Evolutionary conservation across 495 filamentous ascomycete species (phyloP), one percentile per base, ranked within the genome.

Genomic region (Xanthoparmelia taractica): DNA sequence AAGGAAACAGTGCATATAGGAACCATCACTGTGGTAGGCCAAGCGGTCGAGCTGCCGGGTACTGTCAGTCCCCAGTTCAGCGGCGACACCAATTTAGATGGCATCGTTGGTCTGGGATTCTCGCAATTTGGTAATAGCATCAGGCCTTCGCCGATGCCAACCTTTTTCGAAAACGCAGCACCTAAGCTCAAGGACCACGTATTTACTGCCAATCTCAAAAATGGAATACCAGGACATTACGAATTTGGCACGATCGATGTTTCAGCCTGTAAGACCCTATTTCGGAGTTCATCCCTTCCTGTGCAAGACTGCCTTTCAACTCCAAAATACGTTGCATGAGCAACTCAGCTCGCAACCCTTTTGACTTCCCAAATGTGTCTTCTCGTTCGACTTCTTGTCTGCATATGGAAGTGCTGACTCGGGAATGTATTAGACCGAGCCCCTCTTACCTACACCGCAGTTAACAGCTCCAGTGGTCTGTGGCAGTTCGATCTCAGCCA

Each of bases 111-210:
- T 34, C 80, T 94, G 29, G 88, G 83, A 11, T 96, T 92, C 73
- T 54, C 50, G 29, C 84, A 82, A 65, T 75, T 73, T 23, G 78
- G 91, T 73, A 96, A 92, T 75, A 85, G 82, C 37, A 82, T 94
- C 47, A 72, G 50, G 31, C 60, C 56, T 23, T 57, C 60, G 33
- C 34, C 34, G 70, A 66, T 13, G 75, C 76, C 6, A 69, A 94
- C 90, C 34, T 94, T 92, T 73, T 93, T 94, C 72, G 89, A 91
- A 63, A 92, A 91, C 69, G 76, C 89, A 55, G 80, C 84, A 66
- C 62, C 76, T 29, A 72, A 72, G 13, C 83, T 96, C 29, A 80
- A 84, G 43, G 74, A 82, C 67, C 88, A 89, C 8, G 73, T 94
- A 29, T 87, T 94, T 73, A 87, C 88, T 4, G 86, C 86, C 31